Evolutionary conservation across 2,329 filamentous ascomycete genomes (phyloP), one percentile per base, ranked within the genome.

Genomic region (Orbilia ellipsospora): DNA sequence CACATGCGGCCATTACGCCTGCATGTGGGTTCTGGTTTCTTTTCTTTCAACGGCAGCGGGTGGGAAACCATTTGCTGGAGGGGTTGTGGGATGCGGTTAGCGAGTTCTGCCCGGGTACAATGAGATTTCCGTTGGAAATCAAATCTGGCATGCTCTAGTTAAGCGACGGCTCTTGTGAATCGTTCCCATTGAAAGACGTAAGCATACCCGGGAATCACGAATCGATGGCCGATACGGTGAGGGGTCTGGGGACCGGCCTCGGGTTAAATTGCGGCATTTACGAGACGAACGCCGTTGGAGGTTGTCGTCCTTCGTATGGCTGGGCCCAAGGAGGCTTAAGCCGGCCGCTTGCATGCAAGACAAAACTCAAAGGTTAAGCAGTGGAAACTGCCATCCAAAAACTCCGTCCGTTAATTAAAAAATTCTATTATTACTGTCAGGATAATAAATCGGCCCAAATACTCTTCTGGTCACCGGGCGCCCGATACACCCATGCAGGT

Each of bases 11-110:
- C 60, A 65, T 75, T 65, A 60, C 72, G 69, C 64, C 72, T 69
- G 64, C 72, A 69, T 75, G 72, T 75, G 64, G 57, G 60, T 57
- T 75, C 66, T 67, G 59, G 70, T 61, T 65, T 69, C 72, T 55
- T 63, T 75, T 61, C 64, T 69, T 55, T 63, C 69, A 75, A 75
- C 72, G 72, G 72, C 72, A 64, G 60, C 72, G 72, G 72, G 65
- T 75, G 62, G 64, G 52, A 63, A 60, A 40, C 40, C 55, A 59
- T 8, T 59, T 55, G 40, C 57, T 36, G 31, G 51, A 31, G 15
- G 36, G 59, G 13, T 55, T 15, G 28, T 50, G 56, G 64, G 45
- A 68, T 68, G 64, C 64, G 64, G 72, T 68, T 75, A 75, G 64
- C 64, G 40, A 75, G 60, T 69, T 60, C 54, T 69, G 57, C 69